phyloP scores from a whole-genome alignment of 2,329 filamentous ascomycete species.

The Sporothrix mexicana region DNA sequence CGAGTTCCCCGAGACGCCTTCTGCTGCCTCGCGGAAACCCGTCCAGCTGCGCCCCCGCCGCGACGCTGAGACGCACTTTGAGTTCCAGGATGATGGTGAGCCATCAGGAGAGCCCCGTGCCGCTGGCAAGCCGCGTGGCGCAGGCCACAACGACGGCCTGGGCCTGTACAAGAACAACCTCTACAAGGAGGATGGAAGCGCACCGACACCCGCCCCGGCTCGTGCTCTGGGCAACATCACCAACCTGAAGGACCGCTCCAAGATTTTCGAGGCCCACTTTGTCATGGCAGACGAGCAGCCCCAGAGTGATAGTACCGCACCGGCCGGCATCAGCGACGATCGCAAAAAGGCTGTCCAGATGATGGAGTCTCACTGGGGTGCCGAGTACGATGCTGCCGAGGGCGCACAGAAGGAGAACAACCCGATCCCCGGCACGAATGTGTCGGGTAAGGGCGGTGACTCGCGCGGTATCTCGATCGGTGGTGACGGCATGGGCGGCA shows the following conservation, averaged over 20 bases:
- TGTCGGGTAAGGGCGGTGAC: slow-evolving; percentile 35
- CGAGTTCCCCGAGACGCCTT: slow-evolving; percentile 62
- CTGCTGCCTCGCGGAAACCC: slow-evolving; percentile 53
- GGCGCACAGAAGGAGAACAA: slow-evolving; percentile 57
- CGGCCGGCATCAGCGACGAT: slow-evolving; percentile 59
- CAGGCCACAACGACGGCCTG: slow-evolving; percentile 69
- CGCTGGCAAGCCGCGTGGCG: slow-evolving; percentile 56
- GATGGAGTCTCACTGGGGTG: slow-evolving; percentile 70
- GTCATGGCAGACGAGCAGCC: slow-evolving; percentile 71
- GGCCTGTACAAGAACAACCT: slow-evolving; percentile 80
- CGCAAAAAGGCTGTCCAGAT: slow-evolving; percentile 73
- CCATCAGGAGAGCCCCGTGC: slow-evolving; percentile 58
- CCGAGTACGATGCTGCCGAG: slow-evolving; percentile 53
- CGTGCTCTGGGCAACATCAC: slow-evolving; percentile 69
- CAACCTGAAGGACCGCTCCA: slow-evolving; percentile 73
- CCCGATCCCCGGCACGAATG: slow-evolving; percentile 44
- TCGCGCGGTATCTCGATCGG: slow-evolving; percentile 55
- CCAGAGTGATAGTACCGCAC: slow-evolving; percentile 41
- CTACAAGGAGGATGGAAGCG: slow-evolving; percentile 63
- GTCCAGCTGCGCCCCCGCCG: slow-evolving; percentile 72
- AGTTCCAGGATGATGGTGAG: slow-evolving; percentile 76
- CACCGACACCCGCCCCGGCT: slow-evolving; percentile 46
- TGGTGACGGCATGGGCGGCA: slow-evolving; percentile 71
- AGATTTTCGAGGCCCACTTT: slow-evolving; percentile 81
- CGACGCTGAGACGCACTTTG: slow-evolving; percentile 82